phyloP scores from a whole-genome alignment of 2,329 filamentous ascomycete species.

The Pseudogymnoascus sp. region DNA sequence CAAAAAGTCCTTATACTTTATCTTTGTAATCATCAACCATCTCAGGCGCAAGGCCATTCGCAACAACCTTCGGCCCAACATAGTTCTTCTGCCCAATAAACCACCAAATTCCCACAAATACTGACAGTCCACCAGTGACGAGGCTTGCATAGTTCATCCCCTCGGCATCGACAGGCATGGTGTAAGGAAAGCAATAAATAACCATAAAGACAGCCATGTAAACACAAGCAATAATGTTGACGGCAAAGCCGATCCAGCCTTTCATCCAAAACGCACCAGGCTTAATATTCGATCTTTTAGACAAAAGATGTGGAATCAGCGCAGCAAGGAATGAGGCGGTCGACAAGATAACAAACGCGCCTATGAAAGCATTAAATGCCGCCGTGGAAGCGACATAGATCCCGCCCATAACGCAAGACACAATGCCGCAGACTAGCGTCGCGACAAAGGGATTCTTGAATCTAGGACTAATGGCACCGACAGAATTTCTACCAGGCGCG shows the following conservation, averaged over 20 bases:
- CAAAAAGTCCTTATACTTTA: neutral
- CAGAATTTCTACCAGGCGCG: slow-evolving; percentile 44
- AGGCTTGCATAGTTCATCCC: slow-evolving; percentile 50
- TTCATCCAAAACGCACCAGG: slow-evolving; percentile 56
- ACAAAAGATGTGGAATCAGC: slow-evolving; percentile 52
- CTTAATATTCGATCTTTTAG: slow-evolving; percentile 38
- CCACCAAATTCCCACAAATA: slow-evolving; percentile 40
- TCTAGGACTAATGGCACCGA: slow-evolving; percentile 41
- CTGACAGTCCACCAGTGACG: slow-evolving; percentile 39
- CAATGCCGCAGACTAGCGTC: slow-evolving; percentile 43
- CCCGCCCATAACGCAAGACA: slow-evolving; percentile 51
- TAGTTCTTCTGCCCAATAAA: slow-evolving; percentile 27
- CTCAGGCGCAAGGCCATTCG: neutral
- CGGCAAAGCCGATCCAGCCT: slow-evolving; percentile 39
- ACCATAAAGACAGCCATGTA: slow-evolving; percentile 58
- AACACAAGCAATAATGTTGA: slow-evolving; percentile 46
- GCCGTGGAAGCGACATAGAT: slow-evolving; percentile 62
- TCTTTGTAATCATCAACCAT: neutral
- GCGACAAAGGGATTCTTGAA: slow-evolving; percentile 50
- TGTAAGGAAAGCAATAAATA: slow-evolving; percentile 56
- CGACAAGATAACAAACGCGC: slow-evolving; percentile 50
- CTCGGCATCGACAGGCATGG: slow-evolving; percentile 38
- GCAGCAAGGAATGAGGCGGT: slow-evolving; percentile 56
- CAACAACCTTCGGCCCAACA: slow-evolving; percentile 22
- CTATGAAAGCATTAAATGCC: slow-evolving; percentile 62